Conservation (phyloP, 2,329 filamentous ascomycete genomes). For the Cryoendolithus antarcticus region DNA sequence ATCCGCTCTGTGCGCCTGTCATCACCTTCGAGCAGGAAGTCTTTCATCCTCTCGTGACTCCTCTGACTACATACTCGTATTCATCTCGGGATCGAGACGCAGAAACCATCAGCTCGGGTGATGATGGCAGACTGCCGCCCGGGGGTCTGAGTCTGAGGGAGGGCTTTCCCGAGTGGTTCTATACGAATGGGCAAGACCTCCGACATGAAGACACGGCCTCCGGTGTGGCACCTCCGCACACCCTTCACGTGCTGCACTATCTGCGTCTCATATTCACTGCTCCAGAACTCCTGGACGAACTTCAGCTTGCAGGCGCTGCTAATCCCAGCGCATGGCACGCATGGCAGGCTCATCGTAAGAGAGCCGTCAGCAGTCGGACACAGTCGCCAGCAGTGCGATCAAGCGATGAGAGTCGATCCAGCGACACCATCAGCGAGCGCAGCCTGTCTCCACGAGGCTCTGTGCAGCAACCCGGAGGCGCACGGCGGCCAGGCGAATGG, state of each 20-base stretch:
- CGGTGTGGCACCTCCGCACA: conserved; percentile 14
- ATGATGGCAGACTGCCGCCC: conserved; percentile 71
- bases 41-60: conserved; percentile 87
- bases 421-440: conserved; percentile 8
- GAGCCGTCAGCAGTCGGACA: conserved; percentile 7
- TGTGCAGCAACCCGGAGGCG: conserved; percentile 28
- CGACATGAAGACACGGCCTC: conserved; percentile 1
- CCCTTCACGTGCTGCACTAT: conserved; percentile 58
- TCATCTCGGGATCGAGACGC: conserved; percentile 63
- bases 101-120: conserved; percentile 69
- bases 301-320: conserved; percentile 71
- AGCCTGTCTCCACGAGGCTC: conserved; percentile 15
- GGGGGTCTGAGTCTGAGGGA: conserved; percentile 84
- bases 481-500: conserved; percentile 67
- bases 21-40: conserved; percentile 86
- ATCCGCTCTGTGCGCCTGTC: conserved; percentile 66
- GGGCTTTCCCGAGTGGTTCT: conserved; percentile 82
- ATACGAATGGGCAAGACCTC: neutral
- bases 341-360: conserved; percentile 61
- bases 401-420: conserved; percentile 4
- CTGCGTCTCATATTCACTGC: conserved; percentile 73
- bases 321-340: conserved; percentile 91
- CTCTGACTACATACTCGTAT: conserved; percentile 89
- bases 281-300: conserved; percentile 60
- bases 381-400: conserved; percentile 2